Percentiles rank a stretch among this genome's conserved stretches.
These are phyloP conservation scores for Hyaloperonospora brassicae DNA, from an alignment of 352 stramenopile species.

Conservation along the genomic window DNA sequence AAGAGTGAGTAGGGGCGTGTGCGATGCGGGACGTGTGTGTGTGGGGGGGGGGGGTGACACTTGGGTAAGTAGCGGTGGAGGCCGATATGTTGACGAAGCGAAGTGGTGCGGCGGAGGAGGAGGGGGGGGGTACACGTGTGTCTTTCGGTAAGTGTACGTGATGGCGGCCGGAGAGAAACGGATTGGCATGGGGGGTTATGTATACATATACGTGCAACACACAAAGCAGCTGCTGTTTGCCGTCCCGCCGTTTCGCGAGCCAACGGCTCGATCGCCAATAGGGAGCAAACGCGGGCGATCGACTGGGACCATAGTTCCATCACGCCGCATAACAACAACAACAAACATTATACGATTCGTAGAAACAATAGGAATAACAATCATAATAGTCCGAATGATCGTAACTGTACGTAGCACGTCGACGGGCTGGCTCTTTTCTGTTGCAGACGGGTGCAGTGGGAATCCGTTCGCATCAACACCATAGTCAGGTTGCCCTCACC, in stretches of 20 bases:
- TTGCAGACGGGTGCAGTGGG: too few species aligned
- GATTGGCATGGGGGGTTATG: not conserved
- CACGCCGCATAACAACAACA: too few species aligned
- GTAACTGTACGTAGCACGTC: too few species aligned
- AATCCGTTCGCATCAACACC: too few species aligned
- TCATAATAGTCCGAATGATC: too few species aligned
- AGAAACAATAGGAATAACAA: too few species aligned
- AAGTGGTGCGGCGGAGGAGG: not conserved
- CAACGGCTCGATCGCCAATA: conserved; percentile 9
- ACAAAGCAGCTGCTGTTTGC: conserved; percentile 1
- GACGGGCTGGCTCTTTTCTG: too few species aligned
- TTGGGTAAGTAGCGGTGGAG: not conserved
- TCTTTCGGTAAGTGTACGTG: conserved; percentile 1
- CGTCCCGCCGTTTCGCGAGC: conserved; percentile 7
- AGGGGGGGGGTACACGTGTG: not conserved
- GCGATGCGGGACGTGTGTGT: not conserved
- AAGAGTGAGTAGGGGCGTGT: not conserved
- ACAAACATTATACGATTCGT: too few species aligned
- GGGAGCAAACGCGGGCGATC: not conserved
- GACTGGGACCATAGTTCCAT: too few species aligned
- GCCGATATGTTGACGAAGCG: not conserved
- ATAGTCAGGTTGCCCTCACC: too few species aligned
- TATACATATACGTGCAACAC: not conserved
- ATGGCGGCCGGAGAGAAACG: not conserved
- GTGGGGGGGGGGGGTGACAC: too few species aligned